Evolutionary conservation across 2,329 filamentous ascomycete genomes (phyloP), one percentile per base, ranked within the genome.

Genomic region (Exophiala mesophila): DNA sequence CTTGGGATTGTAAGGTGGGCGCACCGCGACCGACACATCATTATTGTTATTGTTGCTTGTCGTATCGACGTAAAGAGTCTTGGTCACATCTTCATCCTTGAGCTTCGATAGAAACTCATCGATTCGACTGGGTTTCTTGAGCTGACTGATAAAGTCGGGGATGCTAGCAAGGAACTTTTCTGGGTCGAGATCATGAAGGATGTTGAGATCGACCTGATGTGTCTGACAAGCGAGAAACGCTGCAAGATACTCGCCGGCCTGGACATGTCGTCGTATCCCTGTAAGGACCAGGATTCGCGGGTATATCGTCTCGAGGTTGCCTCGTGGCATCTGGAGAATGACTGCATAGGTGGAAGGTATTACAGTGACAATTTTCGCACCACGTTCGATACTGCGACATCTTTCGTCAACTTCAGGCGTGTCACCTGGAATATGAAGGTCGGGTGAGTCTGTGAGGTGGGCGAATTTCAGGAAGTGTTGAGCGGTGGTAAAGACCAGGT

Each of bases 151-250:
- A 57, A 98, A 94, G 1, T 85, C 64, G 1, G 74, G 72, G 8
- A 95, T 77, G 52, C 82, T 85, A 3, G 74, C 69, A 61, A 96
- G 74, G 60, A 98, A 96, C 54, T 94, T 85, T 26, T 81, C 74
- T 0, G 90, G 88, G n/a, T 81, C 80, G 64, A 97, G 87, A 59
- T 98, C 92, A 58, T 94, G 90, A 2, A 98, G 71, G 48, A 98
- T 90, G 59, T 98, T 98, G 84, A 97, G 89, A 59, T 98, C 92
- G 1, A 98, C 92, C 54, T 94, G 80, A 61, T 98, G 94, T 16
- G 82, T 90, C 37, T 92, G 81, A 61, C 92, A 97, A 49, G 88
- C 83, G 16, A 85, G 71, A 60, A 96, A 98, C 0, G 92, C 92
- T 38, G 78, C 79, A 36, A 76, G 78, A 59, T 96, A 98, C 56